Percentiles rank a stretch among this genome's conserved stretches.
Evolutionary conservation across 495 filamentous ascomycete species (phyloP).

Genomic region (Hypomontagnella submonticulosa): DNA sequence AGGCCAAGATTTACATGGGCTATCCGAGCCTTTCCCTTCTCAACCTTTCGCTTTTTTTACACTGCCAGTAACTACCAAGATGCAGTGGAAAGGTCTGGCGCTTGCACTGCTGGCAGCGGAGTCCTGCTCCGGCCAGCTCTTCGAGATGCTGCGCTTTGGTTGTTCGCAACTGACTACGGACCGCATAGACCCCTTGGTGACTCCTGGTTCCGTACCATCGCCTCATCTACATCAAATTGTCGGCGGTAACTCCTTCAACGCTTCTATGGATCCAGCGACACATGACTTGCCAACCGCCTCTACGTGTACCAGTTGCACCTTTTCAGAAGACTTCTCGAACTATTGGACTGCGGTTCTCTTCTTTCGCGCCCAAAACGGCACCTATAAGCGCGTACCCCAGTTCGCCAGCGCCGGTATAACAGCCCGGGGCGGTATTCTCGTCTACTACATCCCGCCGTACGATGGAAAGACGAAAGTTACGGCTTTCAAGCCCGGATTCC

Average conservation of each 20-base stretch:
- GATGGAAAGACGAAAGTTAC: constrained; percentile 51
- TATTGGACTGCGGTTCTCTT: constrained; percentile 56
- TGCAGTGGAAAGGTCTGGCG: constrained; percentile 53
- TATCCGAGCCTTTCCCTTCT: constrained; percentile 13
- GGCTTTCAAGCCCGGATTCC: constrained; percentile 74
- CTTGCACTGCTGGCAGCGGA: constrained; percentile 47
- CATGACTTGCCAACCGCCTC: constrained; percentile 45
- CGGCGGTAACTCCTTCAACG: constrained; percentile 55
- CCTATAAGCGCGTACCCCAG: constrained; percentile 56
- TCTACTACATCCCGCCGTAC: constrained; percentile 55
- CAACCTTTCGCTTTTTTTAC: constrained; percentile 30
- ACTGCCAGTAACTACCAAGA: constrained; percentile 42
- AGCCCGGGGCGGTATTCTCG: constrained; percentile 54
- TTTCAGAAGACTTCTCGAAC: constrained; percentile 53
- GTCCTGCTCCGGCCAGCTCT: constrained; percentile 46
- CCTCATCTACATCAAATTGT: constrained; percentile 57
- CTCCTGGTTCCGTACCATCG: constrained; percentile 61
- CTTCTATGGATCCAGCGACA: constrained; percentile 44
- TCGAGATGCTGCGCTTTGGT: constrained; percentile 52
- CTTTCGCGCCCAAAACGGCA: constrained; percentile 55
- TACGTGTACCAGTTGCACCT: constrained; percentile 52
- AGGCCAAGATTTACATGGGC: constrained; percentile 26
- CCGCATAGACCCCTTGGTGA: constrained; percentile 74
- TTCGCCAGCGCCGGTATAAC: constrained; percentile 47
- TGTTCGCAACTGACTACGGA: constrained; percentile 59